Percentiles rank a stretch among this genome's conserved stretches.
phyloP scores from a whole-genome alignment of 2,329 filamentous ascomycete species.

The Sporothrix inflata region DNA sequence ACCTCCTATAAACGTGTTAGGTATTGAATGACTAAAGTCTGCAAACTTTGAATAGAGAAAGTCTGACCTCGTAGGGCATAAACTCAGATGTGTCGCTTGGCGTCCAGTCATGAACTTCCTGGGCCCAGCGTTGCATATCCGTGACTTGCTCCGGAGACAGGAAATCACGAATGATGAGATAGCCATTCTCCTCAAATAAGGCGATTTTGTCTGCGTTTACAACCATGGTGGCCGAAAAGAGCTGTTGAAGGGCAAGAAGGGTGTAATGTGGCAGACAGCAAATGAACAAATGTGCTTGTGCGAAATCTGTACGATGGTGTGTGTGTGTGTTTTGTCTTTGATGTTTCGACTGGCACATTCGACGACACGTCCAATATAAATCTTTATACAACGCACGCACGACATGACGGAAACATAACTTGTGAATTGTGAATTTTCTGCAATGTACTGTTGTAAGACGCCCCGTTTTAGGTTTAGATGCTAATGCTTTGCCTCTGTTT shows the following conservation, averaged over 20 bases:
- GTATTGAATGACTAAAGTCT: background rate
- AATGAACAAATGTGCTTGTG: background rate
- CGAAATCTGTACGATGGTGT: background rate
- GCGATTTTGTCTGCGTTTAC: background rate
- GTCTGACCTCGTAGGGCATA: background rate
- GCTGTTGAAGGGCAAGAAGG: background rate
- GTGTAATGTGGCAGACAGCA: background rate
- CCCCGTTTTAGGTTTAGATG: background rate
- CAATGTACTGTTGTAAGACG: background rate
- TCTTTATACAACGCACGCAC: background rate
- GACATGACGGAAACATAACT: background rate
- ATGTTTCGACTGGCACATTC: background rate
- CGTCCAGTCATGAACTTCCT: background rate
- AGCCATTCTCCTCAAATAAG: conserved; percentile 10
- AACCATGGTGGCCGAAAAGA: background rate
- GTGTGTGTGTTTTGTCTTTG: background rate
- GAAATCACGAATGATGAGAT: background rate
- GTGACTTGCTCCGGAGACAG: background rate
- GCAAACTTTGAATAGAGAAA: background rate
- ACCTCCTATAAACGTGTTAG: conserved; percentile 18
- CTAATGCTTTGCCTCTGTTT: background rate
- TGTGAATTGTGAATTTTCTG: background rate
- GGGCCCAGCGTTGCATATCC: conserved; percentile 1
- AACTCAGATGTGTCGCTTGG: background rate
- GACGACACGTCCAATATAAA: conserved; percentile 3